Evolutionary conservation across 164 flowering plant species (phyloP), one percentile per base, ranked within the genome.

Genomic region (Sedum album): DNA sequence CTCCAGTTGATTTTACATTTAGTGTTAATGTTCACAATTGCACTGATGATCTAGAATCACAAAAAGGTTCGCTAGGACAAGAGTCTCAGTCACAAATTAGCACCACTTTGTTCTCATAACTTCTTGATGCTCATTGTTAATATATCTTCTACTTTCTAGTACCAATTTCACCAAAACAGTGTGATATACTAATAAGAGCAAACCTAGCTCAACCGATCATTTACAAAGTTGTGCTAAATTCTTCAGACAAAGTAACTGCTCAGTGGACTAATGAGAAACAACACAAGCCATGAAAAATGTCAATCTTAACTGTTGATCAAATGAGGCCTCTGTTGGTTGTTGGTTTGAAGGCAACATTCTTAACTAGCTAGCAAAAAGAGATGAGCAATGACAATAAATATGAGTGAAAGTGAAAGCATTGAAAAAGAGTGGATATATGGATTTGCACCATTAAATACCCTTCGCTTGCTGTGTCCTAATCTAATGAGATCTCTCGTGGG

Each of bases 1-100:
- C 20, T 78, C 68, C 70, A 77, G 73, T 75, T 74, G 79, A 62
- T 36, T 66, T 66, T 71, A 38, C n/a, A 70, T 60, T 71, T 73
- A 20, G 65, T 60, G 62, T 46, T 66, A 42, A 65, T 76, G 10
- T 41, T 76, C 66, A 36, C 73, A 68, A 15, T 69, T 67, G 72
- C 75, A 46, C 23, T 73, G n/a, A 69, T 64, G 64, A 44, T 18
- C 18, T 7, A 44, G 18, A 44, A 11, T 44, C 20, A 15, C n/a
- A 44, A 0, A 44, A 44, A 13, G 48, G n/a, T n/a, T n/a, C 48
- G 18, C 4, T 2, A 44, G n/a, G 18, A 4, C 15, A 44, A 44
- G 5, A 13, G n/a, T 44, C 48, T 44, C 48, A 15, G 5, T 44
- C 15, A 60, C 33, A 31, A 36, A 33, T 14, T 14, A 36, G 26